These are phyloP conservation scores for Paramecium sonneborni DNA, from an alignment of 73 alveolate genomes.

Conservation along the genomic window DNA sequence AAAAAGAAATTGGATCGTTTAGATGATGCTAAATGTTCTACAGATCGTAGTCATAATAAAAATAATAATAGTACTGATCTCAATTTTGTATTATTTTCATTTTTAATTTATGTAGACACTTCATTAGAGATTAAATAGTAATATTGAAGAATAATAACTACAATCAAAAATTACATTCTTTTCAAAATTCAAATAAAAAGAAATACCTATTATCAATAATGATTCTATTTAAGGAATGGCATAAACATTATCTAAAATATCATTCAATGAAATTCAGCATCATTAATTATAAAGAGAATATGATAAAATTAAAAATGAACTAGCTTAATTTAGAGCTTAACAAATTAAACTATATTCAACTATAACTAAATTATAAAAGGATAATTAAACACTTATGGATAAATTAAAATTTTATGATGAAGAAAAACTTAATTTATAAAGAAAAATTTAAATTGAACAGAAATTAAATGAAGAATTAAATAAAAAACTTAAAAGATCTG, in stretches of 20 bases:
- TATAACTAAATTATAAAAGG: neutral
- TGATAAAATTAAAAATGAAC: neutral
- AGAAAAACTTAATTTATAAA: neutral
- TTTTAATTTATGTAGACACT: neutral
- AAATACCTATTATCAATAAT: neutral
- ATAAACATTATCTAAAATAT: neutral
- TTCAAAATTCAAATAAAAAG: neutral
- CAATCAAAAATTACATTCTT: neutral
- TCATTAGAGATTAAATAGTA: neutral
- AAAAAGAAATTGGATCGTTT: neutral
- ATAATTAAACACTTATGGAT: neutral
- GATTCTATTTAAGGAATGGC: neutral
- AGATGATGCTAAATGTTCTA: neutral
- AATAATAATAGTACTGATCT: neutral
- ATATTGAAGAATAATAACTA: neutral
- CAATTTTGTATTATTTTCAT: neutral
- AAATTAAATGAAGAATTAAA: neutral
- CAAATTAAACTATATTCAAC: neutral
- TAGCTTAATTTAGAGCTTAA: neutral
- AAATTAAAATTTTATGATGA: neutral
- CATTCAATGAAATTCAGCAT: conserved; percentile 16
- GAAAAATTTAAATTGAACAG: neutral
- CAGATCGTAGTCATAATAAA: neutral
- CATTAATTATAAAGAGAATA: neutral
- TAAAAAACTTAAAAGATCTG: conserved; percentile 19